Percentiles rank a stretch among this genome's conserved stretches.
These are phyloP conservation scores for Paraurostyla sp. DNA, from an alignment of 73 alveolate genomes.

Conservation along the genomic window DNA sequence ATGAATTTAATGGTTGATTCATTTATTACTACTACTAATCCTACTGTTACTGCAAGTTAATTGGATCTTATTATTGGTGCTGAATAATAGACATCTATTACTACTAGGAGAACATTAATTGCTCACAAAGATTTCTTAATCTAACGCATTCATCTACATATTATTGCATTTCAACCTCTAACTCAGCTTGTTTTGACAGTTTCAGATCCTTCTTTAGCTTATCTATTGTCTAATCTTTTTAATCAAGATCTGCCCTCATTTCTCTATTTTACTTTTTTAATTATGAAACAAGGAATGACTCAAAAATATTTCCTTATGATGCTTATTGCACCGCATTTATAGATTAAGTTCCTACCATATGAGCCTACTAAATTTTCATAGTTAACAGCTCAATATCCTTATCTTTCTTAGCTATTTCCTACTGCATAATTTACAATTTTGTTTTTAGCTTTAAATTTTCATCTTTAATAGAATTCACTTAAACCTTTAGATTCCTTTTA, in stretches of 20 bases:
- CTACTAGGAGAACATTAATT: background rate
- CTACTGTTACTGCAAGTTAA: background rate
- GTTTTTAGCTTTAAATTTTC: slow-evolving; percentile 75
- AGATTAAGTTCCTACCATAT: background rate
- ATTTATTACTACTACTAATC: background rate
- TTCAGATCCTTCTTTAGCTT: slow-evolving; percentile 58
- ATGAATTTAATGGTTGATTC: background rate
- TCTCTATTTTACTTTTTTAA: slow-evolving; percentile 60
- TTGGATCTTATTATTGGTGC: background rate
- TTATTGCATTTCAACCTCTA: slow-evolving; percentile 68
- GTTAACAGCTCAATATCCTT: slow-evolving; percentile 50
- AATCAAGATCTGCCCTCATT: slow-evolving; percentile 25
- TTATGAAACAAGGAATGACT: slow-evolving; percentile 31
- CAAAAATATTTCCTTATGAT: slow-evolving; percentile 34
- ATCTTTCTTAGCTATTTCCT: slow-evolving; percentile 65
- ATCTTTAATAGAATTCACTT: slow-evolving; percentile 50
- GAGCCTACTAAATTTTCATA: background rate
- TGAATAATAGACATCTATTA: background rate
- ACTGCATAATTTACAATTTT: slow-evolving; percentile 26
- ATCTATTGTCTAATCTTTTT: slow-evolving; percentile 45
- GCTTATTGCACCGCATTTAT: background rate
- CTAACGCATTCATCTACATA: slow-evolving; percentile 69
- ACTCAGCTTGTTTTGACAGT: slow-evolving; percentile 57
- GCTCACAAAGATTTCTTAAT: slow-evolving; percentile 37
- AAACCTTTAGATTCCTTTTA: slow-evolving; percentile 27